Conservation (phyloP, 495 filamentous ascomycete genomes). For the Immersiella caudata region DNA sequence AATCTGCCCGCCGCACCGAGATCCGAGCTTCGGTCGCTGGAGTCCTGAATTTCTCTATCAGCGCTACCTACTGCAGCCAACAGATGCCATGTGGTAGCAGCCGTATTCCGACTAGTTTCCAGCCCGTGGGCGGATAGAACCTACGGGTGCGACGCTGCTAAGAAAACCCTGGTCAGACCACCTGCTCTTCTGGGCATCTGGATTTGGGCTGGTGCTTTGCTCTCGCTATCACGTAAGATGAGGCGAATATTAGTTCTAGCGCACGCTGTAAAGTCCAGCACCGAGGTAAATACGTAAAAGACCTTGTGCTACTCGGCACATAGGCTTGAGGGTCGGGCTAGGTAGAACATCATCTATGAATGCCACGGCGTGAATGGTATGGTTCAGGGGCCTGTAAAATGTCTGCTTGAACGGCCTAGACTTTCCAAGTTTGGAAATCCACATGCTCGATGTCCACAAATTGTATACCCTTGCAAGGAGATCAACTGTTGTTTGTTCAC, state of each 20-base stretch:
- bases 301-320: not conserved
- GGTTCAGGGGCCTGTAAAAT: too few relatives aligned
- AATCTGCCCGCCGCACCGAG: slow-evolving; percentile 9
- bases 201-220: not conserved
- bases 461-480: too few relatives aligned
- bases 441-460: too few relatives aligned
- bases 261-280: not conserved
- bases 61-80: not conserved
- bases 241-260: not conserved
- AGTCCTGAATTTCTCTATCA: not conserved
- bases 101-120: not conserved
- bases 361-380: too few relatives aligned
- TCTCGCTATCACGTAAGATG: not conserved
- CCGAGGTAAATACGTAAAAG: slow-evolving; percentile 1
- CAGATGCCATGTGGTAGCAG: not conserved
- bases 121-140: not conserved
- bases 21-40: slow-evolving; percentile 1
- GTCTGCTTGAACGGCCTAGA: too few relatives aligned
- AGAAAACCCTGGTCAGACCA: not conserved
- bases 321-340: too few relatives aligned
- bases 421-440: too few relatives aligned
- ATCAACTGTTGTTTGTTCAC: too few relatives aligned
- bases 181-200: not conserved
- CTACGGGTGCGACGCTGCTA: not conserved
- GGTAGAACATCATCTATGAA: too few relatives aligned